A percentile compares a stretch with the other conserved stretches of the same genome.
These are phyloP conservation scores for Phytophthora hybrid DNA, from an alignment of 352 stramenopile genomes.

Conservation along the genomic window DNA sequence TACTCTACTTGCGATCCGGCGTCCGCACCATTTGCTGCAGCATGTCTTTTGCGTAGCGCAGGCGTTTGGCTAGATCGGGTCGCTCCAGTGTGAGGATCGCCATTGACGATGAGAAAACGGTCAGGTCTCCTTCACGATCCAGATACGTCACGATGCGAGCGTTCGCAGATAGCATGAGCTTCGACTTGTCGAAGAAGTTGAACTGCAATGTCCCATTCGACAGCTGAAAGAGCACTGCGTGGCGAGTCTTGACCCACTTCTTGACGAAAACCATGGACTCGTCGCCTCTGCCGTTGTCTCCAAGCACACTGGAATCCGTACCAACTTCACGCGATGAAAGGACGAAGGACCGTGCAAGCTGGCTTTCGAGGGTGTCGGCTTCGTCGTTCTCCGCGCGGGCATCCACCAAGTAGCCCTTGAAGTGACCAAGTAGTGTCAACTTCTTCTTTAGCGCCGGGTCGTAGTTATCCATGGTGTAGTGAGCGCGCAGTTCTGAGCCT, in stretches of 20 bases:
- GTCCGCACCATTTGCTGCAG: conserved; percentile 92
- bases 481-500: conserved; percentile 43
- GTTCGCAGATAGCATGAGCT: conserved; percentile 94
- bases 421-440: conserved; percentile 98
- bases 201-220: conserved; percentile 96
- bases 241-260: conserved; percentile 98
- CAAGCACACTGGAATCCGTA: conserved; percentile 23
- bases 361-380: conserved; percentile 49
- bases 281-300: conserved; percentile 16
- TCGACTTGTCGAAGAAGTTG: conserved; percentile 97
- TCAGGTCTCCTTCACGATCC: conserved; percentile 77
- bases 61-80: conserved; percentile 77
- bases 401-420: conserved; percentile 97
- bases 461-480: conserved; percentile 70
- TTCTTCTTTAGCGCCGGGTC: conserved; percentile 96
- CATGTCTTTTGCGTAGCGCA: conserved; percentile 97
- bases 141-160: conserved; percentile 92
- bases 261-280: conserved; percentile 94
- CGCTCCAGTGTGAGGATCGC: conserved; percentile 68
- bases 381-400: conserved; percentile 66
- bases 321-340: conserved; percentile 35
- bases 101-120: conserved; percentile 57
- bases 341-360: conserved; percentile 45
- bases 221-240: conserved; percentile 98
- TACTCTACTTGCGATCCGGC: conserved; percentile 37